Conservation (phyloP, 345 rosid species). For the Toxicodendron radicans region DNA sequence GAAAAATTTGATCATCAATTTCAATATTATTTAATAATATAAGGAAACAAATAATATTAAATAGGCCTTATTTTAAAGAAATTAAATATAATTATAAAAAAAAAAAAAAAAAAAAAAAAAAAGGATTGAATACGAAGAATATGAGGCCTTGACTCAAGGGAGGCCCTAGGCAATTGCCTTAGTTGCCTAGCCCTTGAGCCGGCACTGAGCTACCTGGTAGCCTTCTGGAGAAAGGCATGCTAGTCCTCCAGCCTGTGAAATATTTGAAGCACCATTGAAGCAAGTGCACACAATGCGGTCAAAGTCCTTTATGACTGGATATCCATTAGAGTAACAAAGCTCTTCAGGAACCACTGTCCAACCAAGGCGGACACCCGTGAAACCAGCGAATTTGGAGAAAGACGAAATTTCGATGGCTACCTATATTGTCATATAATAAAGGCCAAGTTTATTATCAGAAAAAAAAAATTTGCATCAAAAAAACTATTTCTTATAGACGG, state of each 20-base stretch:
- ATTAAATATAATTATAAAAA: no score
- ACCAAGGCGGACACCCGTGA: slow-evolving; percentile 90
- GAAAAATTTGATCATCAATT: no score
- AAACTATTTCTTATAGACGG: neutral
- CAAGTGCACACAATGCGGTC: slow-evolving; percentile 76
- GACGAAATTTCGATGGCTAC: slow-evolving; percentile 88
- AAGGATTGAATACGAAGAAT: no score
- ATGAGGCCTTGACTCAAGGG: no score
- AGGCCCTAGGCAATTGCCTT: no score
- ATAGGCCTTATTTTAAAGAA: no score
- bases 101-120: no score
- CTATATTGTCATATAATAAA: slow-evolving; percentile 28
- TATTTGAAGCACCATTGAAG: slow-evolving; percentile 84
- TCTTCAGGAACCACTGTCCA: slow-evolving; percentile 87
- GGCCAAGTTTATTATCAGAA: neutral
- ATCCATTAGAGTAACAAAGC: slow-evolving; percentile 62
- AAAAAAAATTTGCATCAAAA: neutral
- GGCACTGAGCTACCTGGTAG: slow-evolving; percentile 60
- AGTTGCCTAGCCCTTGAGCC: no score
- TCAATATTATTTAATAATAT: no score
- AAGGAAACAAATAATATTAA: no score
- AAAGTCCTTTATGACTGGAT: slow-evolving; percentile 65
- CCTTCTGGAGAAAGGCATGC: slow-evolving; percentile 73
- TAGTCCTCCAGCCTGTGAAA: slow-evolving; percentile 76
- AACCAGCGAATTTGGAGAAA: slow-evolving; percentile 85